Percentiles rank a stretch among this genome's conserved stretches.
Evolutionary conservation across 306 rosid genomes (phyloP).

Genomic region (Macrotyloma uniflorum): DNA sequence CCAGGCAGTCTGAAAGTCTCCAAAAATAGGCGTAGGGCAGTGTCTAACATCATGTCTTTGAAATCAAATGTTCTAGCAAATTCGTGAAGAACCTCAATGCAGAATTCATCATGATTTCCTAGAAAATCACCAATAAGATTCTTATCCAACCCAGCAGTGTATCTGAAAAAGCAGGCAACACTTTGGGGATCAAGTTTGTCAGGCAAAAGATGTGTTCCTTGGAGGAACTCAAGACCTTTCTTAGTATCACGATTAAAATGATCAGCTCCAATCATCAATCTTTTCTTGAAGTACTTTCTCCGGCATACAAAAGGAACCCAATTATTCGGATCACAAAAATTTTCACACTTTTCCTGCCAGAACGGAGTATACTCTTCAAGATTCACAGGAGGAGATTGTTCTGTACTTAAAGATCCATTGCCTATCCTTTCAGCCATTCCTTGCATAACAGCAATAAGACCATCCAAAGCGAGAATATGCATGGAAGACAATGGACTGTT

Average conservation of each 20-base stretch:
- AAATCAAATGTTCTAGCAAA: constrained; percentile 97
- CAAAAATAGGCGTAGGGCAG: constrained; percentile 85
- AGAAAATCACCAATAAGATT: constrained; percentile 93
- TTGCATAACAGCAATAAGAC: constrained; percentile 91
- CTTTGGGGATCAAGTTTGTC: constrained; percentile 92
- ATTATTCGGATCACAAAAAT: constrained; percentile 70
- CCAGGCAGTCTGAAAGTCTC: constrained; percentile 98
- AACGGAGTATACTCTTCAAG: constrained; percentile 84
- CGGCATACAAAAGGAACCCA: constrained; percentile 91
- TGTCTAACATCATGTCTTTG: constrained; percentile 84
- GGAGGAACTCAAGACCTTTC: constrained; percentile 97
- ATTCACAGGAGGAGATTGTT: constrained; percentile 50
- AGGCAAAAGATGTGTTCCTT: constrained; percentile 93
- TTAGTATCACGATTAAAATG: constrained; percentile 96
- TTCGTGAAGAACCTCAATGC: constrained; percentile 93
- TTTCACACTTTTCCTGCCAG: constrained; percentile 87
- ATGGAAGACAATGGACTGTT: constrained; percentile 77
- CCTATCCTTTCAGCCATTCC: constrained; percentile 95
- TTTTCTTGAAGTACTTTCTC: constrained; percentile 83
- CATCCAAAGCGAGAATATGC: constrained; percentile 90
- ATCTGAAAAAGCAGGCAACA: constrained; percentile 89
- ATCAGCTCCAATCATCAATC: constrained; percentile 89
- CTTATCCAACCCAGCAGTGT: constrained; percentile 92
- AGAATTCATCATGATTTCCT: constrained; percentile 94
- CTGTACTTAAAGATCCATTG: constrained; percentile 61